Evolutionary conservation across 495 filamentous ascomycete species (phyloP).

Genomic region (Xylaria longipes): DNA sequence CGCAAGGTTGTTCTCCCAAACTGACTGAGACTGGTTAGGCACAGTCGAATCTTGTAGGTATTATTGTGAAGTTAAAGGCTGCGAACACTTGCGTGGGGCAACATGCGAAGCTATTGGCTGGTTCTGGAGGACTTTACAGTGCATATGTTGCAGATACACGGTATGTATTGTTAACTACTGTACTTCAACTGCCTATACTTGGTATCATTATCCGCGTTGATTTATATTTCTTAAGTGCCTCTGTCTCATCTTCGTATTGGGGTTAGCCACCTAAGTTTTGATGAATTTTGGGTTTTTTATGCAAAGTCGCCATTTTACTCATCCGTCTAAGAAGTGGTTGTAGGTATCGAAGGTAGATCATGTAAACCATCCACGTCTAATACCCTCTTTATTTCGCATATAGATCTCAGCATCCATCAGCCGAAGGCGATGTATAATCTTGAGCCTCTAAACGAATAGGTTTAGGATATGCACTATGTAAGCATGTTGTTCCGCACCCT

Average conservation of each 20-base stretch:
- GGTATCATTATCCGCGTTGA: neutral
- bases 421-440: neutral
- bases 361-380: neutral
- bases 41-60: neutral
- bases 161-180: too few species aligned
- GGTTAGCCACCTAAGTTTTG: neutral
- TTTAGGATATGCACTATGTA: neutral
- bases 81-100: neutral
- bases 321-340: neutral
- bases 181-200: neutral
- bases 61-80: constrained; percentile 7
- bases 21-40: neutral
- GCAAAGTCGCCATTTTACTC: neutral
- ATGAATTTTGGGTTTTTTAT: neutral
- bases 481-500: neutral
- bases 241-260: neutral
- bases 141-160: neutral
- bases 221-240: neutral
- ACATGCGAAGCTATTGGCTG: neutral
- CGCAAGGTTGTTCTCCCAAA: neutral
- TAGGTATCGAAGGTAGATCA: neutral
- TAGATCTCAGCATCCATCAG: neutral
- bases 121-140: neutral
- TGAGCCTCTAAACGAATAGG: too few species aligned
- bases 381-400: neutral